phyloP scores from a whole-genome alignment of 305 asterid genomes.

The Solanum aculeatissimum region DNA sequence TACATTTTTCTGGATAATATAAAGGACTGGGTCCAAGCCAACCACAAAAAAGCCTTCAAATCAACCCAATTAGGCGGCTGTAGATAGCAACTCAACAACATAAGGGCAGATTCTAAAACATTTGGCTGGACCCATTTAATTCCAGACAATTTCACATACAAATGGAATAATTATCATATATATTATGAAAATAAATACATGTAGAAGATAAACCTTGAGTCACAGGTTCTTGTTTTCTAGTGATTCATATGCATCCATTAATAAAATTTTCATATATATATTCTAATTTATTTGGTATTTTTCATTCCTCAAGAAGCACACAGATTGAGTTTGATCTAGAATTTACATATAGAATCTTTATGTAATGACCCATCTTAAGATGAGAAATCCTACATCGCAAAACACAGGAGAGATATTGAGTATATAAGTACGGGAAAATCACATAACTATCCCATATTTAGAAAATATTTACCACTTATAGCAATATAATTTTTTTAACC shows the following conservation, averaged over 20 bases:
- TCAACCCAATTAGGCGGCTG: constrained; percentile 27
- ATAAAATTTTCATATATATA: too few relatives aligned
- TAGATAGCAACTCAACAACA: constrained; percentile 30
- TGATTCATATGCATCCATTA: background rate
- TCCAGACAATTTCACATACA: background rate
- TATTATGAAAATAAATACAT: background rate
- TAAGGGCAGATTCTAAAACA: constrained; percentile 12
- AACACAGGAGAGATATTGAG: too few relatives aligned
- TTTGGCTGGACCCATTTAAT: background rate
- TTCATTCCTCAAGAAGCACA: too few relatives aligned
- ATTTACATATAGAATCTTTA: too few relatives aligned
- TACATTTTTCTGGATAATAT: background rate
- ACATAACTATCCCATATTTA: too few relatives aligned
- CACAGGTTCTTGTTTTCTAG: background rate
- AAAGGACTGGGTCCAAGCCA: background rate
- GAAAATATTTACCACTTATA: too few relatives aligned
- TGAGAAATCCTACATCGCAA: too few relatives aligned
- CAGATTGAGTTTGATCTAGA: too few relatives aligned
- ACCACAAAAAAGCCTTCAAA: background rate
- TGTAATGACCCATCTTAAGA: too few relatives aligned
- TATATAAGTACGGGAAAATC: too few relatives aligned
- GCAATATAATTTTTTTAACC: too few relatives aligned
- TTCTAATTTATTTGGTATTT: too few relatives aligned
- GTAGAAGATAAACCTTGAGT: background rate
- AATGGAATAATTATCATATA: background rate